Base-by-base conservation (phyloP, 23 red algal genomes). In the Chondrus crispus region DNA sequence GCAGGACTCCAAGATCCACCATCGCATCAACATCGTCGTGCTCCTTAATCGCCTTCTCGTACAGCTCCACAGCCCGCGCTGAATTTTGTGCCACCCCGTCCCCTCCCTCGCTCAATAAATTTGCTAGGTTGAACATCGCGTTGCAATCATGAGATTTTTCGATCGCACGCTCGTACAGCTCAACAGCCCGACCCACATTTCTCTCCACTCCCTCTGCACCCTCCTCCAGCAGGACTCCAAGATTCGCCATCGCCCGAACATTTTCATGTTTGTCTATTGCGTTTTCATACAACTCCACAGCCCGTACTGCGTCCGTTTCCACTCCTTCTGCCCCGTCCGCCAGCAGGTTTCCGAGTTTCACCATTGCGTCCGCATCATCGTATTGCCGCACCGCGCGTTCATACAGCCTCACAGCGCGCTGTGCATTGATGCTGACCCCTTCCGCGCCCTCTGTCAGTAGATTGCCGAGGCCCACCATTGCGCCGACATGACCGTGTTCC, bases 101-200 rank as follows among this genome's bases (percentile, higher is more conserved):
- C 3, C 24, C 4, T 30, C 82, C 82, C 14, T 86, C 82, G 5
- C 82, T 38, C 28, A 68, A 72, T 38, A 86, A 50, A 2, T 44
- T 4, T 5, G 82, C 82, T 35, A 86, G 40, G 51, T 86, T 66
- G 46, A 55, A 86, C 82, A 86, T 86, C 41, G 82, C 54, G 12
- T 80, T 50, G 1, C 58, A 55, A 38, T 37, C 53, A 44, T 86
- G 58, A 9, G 58, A 55, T 46, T 72, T 62, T 32, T 86, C 63
- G 40, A 86, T 86, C 40, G 82, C 82, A 22, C 82, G 82, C 37
- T 72, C 63, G 40, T 86, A 86, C 51, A 86, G 82, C n/a, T 86
- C 60, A 20, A 48, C 37, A 1, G 82, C 58, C 18, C 82, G 82
- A 26, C 50, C 4, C 38, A 43, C 38, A 72, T 86, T 62, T 16